These are phyloP conservation scores for Ambrosiella beaveri DNA, from an alignment of 2,329 filamentous ascomycete species.

Conservation along the genomic window DNA sequence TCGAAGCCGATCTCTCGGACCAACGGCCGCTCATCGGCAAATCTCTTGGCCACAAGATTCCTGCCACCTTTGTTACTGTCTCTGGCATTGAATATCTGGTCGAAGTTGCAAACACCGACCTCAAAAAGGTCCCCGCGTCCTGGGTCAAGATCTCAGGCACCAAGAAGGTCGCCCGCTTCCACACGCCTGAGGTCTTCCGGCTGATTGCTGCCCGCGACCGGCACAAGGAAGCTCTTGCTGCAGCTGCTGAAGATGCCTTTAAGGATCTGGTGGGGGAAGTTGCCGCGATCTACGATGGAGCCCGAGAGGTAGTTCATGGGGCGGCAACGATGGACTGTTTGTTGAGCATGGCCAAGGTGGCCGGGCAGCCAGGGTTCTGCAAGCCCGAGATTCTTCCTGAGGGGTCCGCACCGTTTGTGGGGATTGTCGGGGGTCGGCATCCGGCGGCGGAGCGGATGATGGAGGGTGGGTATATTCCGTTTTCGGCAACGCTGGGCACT, in stretches of 20 bases:
- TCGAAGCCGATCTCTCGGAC: conserved; percentile 73
- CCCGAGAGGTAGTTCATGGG: conserved; percentile 74
- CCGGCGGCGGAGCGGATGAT: conserved; percentile 91
- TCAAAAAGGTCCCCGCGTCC: conserved; percentile 79
- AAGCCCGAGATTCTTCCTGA: conserved; percentile 53
- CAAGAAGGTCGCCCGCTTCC: conserved; percentile 81
- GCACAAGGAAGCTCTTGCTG: conserved; percentile 81
- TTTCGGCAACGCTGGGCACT: conserved; percentile 48
- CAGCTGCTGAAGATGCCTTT: conserved; percentile 79
- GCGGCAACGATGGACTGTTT: conserved; percentile 82
- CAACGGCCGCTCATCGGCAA: conserved; percentile 56
- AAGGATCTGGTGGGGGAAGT: conserved; percentile 53
- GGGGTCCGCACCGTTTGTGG: conserved; percentile 47
- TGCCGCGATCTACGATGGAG: conserved; percentile 66
- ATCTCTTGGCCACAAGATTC: conserved; percentile 51
- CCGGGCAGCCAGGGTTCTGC: conserved; percentile 70
- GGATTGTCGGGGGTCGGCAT: conserved; percentile 62
- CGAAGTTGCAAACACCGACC: conserved; percentile 65
- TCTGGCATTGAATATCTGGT: conserved; percentile 89
- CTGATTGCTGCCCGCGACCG: conserved; percentile 80
- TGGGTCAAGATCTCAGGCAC: conserved; percentile 94
- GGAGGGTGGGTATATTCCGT: conserved; percentile 76
- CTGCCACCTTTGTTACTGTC: conserved; percentile 64
- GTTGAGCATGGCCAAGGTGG: conserved; percentile 68
- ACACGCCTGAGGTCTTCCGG: conserved; percentile 75